Base-by-base conservation (phyloP, 1,139 yeast species). In the Pneumocystis oryctolagi region DNA sequence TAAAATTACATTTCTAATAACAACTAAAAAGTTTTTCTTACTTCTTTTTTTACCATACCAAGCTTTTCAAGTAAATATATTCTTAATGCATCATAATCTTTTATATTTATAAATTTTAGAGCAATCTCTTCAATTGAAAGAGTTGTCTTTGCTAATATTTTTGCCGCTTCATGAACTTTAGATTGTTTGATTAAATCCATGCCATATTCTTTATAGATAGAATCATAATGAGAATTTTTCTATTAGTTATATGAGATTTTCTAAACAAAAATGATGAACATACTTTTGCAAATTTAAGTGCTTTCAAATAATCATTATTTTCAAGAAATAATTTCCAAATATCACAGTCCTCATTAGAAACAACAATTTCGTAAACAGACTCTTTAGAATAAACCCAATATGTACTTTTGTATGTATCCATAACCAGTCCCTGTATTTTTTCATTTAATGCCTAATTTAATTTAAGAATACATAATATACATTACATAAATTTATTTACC, bases 321-420 rank as follows among this genome's bases (percentile, higher is more conserved):
- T 80, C 82, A 64, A 86, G 78, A 71, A 87, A 79, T 5, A 85
- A 79, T 66, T 80, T 81, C 96, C 97, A 89, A 3, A 89, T 84
- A 31, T 87, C 85, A 5, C 79, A 76, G 5, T 83, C 78, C 71
- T 92, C 97, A 68, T 86, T 80, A 39, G 78, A 80, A 9, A 87
- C 76, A 2, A 87, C 78, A 9, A 94, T 74, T 71, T 94, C 96
- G 69, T 79, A 84, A 12, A 88, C 79, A 60, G 73, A 76, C 1
- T 72, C 69, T 31, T 74, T 71, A 0, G 87, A 79, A 68, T 74
- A 83, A 2, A 82, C 73, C 92, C 92, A 85, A 68, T 75, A 84
- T 0, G 88, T 84, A 3, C 76, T 72, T 31, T 77, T 75, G 2
- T 73, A 67, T 62, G 77, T 75, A 71, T 90, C 97, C 3, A 82